A percentile compares a stretch with the other conserved stretches of the same genome.
These are phyloP conservation scores for Ochromonas danica DNA, from an alignment of 108 stramenopile genomes.

Conservation along the genomic window DNA sequence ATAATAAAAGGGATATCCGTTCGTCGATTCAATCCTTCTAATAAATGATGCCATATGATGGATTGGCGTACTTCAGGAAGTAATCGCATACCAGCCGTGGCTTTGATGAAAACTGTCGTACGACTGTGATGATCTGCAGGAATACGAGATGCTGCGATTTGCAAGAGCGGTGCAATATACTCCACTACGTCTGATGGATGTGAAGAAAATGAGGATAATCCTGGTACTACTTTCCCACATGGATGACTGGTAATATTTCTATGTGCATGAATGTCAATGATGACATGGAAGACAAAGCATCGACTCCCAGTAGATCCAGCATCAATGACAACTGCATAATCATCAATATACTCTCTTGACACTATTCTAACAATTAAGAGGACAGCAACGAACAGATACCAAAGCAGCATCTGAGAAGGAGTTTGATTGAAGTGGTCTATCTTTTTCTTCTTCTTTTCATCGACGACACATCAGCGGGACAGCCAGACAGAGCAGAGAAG, in stretches of 20 bases:
- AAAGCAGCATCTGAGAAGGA: too few species aligned
- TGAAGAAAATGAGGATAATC: conserved; percentile 44
- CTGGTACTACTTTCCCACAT: conserved; percentile 46
- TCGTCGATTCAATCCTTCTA: conserved; percentile 4
- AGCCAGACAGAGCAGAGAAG: too few species aligned
- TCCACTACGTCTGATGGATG: conserved; percentile 40
- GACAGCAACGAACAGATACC: too few species aligned
- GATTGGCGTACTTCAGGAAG: conserved; percentile 41
- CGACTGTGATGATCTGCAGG: conserved; percentile 39
- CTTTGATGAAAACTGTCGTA: conserved; percentile 48
- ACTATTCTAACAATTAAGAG: too few species aligned
- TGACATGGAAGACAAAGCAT: background rate
- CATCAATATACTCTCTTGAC: too few species aligned
- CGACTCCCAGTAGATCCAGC: conserved; percentile 32
- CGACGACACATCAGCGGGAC: too few species aligned
- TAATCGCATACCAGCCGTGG: conserved; percentile 54
- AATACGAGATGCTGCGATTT: conserved; percentile 40
- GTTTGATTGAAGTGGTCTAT: too few species aligned
- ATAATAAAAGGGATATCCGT: conserved; percentile 43
- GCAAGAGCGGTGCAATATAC: conserved; percentile 45
- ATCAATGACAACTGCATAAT: conserved; percentile 34
- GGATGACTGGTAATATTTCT: conserved; percentile 36
- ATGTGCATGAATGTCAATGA: background rate
- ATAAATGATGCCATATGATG: conserved; percentile 42
- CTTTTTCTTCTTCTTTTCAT: too few species aligned